Evolutionary conservation across 164 flowering plant species (phyloP), one percentile per base, ranked within the genome.

Genomic region (Macadamia integrifolia): DNA sequence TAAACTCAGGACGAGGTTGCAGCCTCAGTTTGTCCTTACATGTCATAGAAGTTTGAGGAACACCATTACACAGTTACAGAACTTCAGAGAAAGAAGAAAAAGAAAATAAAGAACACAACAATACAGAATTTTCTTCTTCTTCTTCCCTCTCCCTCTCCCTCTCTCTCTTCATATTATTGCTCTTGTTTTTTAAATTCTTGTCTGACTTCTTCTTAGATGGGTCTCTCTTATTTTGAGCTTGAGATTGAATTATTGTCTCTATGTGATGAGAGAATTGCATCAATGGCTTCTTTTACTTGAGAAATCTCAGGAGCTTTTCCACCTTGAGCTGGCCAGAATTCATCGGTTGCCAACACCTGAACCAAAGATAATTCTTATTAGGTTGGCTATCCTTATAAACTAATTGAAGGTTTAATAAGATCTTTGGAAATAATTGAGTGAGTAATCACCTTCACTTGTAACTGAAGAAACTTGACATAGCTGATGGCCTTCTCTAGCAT

Each of bases 401-500:
- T 43, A n/a, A n/a, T n/a, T n/a, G n/a, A n/a, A n/a, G n/a, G n/a
- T n/a, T n/a, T n/a, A n/a, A n/a, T 9, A 43, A 43, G 46, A 43
- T 43, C 46, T 43, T 2, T 50, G n/a, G 17, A 14, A 31, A 15
- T 64, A 29, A 50, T 18, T 18, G 9, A 28, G 48, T 49, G 61
- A 5, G 6, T 13, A 15, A 62, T 72, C 49, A 93, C 98, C 92
- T 89, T 93, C 60, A 90, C 96, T 93, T 93, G 98, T 76, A 93
- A 72, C 58, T 93, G 98, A 42, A 93, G 94, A 76, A 93, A 93
- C 76, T 93, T 93, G 71, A 93, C 98, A 78, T 93, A 93, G 74
- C 92, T 82, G 61, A 88, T 88, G 44, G 98, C 98, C 76, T 93
- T 91, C 69, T 93, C 98, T 57, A 93, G 69, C 98, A 93, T 93